phyloP scores from a whole-genome alignment of 2,329 filamentous ascomycete species.

The Plenodomus biglobosus region DNA sequence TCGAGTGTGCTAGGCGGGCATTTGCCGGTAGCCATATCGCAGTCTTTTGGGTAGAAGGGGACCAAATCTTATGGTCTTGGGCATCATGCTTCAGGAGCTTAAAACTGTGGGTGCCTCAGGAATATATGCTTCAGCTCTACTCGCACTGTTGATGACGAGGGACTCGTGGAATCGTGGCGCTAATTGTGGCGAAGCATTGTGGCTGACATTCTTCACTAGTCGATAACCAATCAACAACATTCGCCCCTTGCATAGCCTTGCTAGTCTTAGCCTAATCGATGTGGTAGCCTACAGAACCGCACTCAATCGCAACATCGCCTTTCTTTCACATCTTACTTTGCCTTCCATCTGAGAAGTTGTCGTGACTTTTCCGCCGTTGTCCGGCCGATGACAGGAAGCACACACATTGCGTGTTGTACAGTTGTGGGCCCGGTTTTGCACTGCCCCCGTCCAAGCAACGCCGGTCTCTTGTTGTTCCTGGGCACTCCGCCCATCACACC shows the following conservation, averaged over 20 bases:
- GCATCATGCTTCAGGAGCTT: no score
- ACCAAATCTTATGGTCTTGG: no score
- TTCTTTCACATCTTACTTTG: neutral
- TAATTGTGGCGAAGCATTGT: neutral
- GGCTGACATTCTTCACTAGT: neutral
- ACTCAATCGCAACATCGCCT: constrained; percentile 1
- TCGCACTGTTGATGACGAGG: neutral
- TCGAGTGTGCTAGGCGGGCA: no score
- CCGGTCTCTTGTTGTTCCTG: constrained; percentile 7
- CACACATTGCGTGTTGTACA: neutral
- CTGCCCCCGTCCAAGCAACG: constrained; percentile 10
- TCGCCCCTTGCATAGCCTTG: neutral
- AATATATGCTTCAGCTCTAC: neutral
- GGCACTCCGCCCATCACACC: constrained; percentile 1
- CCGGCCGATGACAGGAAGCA: no score
- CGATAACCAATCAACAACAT: neutral
- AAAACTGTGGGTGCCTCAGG: neutral
- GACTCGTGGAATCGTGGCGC: neutral
- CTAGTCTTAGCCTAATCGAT: constrained; percentile 1
- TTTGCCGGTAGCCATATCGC: no score
- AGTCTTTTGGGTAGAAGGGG: no score
- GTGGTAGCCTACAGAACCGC: neutral
- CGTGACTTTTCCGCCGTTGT: neutral
- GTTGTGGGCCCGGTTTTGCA: constrained; percentile 5
- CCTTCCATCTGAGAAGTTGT: neutral